A percentile compares a stretch with the other conserved stretches of the same genome.
Evolutionary conservation across 352 stramenopile species (phyloP).

Genomic region (Phytopythium kandeliae): DNA sequence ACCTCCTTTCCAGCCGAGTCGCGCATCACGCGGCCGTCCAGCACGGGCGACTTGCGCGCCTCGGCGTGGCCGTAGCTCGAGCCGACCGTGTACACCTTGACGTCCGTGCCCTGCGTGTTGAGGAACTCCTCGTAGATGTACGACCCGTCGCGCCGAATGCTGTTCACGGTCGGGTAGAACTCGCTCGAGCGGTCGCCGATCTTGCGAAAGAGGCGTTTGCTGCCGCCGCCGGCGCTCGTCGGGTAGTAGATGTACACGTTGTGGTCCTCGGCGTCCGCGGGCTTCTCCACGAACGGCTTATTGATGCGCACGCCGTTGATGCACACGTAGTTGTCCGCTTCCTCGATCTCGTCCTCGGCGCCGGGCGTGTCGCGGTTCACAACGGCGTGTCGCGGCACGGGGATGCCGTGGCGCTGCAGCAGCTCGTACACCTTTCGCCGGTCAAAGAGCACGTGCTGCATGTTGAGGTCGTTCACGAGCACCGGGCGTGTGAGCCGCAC

Average conservation of each 20-base stretch:
- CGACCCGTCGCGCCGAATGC: conserved; percentile 92
- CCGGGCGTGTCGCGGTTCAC: conserved; percentile 91
- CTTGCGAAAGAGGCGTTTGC: conserved; percentile 99
- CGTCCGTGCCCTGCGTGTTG: conserved; percentile 98
- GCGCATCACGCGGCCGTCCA: conserved; percentile 93
- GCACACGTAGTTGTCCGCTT: conserved; percentile 80
- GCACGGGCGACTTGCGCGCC: conserved; percentile 96
- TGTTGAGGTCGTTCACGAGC: conserved; percentile 97
- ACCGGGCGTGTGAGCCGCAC: conserved; percentile 94
- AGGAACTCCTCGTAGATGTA: conserved; percentile 99
- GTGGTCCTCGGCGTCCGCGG: conserved; percentile 98
- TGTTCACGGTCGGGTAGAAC: conserved; percentile 97
- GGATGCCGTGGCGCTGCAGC: conserved; percentile 92
- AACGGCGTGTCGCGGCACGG: conserved; percentile 95
- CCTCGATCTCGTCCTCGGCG: conserved; percentile 58
- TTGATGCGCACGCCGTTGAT: conserved; percentile 96
- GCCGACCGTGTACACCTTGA: conserved; percentile 99
- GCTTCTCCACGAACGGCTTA: conserved; percentile 99
- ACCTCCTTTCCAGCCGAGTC: conserved; percentile 98
- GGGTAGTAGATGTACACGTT: conserved; percentile 99
- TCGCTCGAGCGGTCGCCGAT: conserved; percentile 91
- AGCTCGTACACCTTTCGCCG: conserved; percentile 95
- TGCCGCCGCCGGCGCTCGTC: conserved; percentile 94
- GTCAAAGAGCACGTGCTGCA: conserved; percentile 96
- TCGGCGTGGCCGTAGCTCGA: conserved; percentile 99